Evolutionary conservation across 2,329 filamentous ascomycete species (phyloP), one percentile per base, ranked within the genome.

Genomic region (Amphichorda felina): DNA sequence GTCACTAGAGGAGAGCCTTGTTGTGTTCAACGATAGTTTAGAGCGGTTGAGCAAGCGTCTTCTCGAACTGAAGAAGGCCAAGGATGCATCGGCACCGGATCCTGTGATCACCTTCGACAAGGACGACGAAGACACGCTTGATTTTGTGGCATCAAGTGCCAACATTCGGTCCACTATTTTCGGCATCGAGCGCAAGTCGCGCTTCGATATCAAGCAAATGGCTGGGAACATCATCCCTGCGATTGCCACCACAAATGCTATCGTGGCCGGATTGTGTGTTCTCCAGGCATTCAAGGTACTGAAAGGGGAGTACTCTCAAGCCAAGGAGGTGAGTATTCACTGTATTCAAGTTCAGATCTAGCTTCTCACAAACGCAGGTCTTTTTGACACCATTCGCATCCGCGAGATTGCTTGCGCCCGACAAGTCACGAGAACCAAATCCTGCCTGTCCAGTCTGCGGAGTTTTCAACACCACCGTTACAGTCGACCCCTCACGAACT

Each of bases 161-260:
- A 98, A 98, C 50, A 73, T 98, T 17, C 76, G 91, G 30, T 91
- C 89, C 1, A 68, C 75, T 17, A 70, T 94, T n/a, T 98, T 98
- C 51, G 82, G 79, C 38, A 94, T 98, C 39, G 82, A 89, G 36
- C 63, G 68, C 4, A 89, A 86, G 55, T 94, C 87, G 16, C 86
- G 93, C 40, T 98, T 96, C 51, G 88, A 96, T 52, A 88, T 91
- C 49, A 98, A 98, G 63, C 83, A 98, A 60, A 98, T 96, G 89
- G 91, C 91, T 4, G 91, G 91, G 36, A 98, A 98, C 54, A 98
- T 98, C 49, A 98, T 98, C 41, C 91, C 91, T 2, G 91, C 91
- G 2, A 98, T 98, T 52, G 91, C 91, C 5, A 98, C 91, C 0
- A 96, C 91, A 0, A 98, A 98, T 55, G 91, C 91, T 13, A 94